Evolutionary conservation across 2,329 filamentous ascomycete species (phyloP).

Genomic region (Didymella lethalis): DNA sequence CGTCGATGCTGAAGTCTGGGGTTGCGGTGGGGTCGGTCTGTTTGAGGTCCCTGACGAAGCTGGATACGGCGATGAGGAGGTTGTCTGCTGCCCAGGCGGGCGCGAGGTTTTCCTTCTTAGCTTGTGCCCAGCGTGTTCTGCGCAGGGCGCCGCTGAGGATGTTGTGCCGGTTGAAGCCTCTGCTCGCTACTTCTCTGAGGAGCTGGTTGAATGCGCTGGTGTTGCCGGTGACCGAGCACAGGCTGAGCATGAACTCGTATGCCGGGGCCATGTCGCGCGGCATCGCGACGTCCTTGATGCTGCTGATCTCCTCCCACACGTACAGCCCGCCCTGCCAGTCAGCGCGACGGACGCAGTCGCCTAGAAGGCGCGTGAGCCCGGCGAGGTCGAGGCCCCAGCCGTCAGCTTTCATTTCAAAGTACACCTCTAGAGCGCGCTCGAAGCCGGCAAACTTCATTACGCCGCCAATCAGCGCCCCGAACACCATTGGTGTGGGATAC

Average conservation of each 20-base stretch:
- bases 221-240: constrained; percentile 44
- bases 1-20: constrained; percentile 15
- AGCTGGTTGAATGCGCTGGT: constrained; percentile 45
- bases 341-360: constrained; percentile 50
- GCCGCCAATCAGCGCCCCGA: constrained; percentile 53
- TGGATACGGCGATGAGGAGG: constrained; percentile 42
- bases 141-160: constrained; percentile 34
- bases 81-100: constrained; percentile 47
- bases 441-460: constrained; percentile 56
- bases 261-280: constrained; percentile 36
- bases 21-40: neutral
- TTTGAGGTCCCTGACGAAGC: constrained; percentile 32
- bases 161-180: constrained; percentile 35
- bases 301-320: constrained; percentile 55
- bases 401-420: constrained; percentile 53
- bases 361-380: constrained; percentile 51
- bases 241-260: constrained; percentile 44
- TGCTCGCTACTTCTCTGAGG: constrained; percentile 36
- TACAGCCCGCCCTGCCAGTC: constrained; percentile 49
- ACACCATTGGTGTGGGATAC: constrained; percentile 55
- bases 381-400: constrained; percentile 56
- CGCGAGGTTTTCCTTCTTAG: constrained; percentile 25
- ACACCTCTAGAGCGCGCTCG: constrained; percentile 53
- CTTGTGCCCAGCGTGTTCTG: constrained; percentile 25
- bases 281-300: constrained; percentile 37